Evolutionary conservation across 768 basidiomycete species (phyloP).

Genomic region (Pisolithus albus): DNA sequence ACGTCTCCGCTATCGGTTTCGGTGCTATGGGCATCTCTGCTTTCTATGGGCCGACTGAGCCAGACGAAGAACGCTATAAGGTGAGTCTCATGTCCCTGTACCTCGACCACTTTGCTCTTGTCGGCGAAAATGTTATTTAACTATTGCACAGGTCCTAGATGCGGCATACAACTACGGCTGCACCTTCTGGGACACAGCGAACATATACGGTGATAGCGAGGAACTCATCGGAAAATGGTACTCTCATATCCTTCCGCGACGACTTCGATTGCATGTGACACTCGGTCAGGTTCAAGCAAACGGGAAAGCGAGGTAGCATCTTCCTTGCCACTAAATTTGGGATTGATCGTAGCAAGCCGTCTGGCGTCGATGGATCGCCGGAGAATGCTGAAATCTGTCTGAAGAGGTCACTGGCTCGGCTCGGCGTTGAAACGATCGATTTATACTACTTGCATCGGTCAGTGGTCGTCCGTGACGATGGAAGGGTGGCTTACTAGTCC

Average conservation of each 20-base stretch:
- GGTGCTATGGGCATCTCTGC: conserved; percentile 55
- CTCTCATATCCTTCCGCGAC: not conserved
- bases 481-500: not conserved
- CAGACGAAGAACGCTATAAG: conserved; percentile 57
- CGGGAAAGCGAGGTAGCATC: conserved; percentile 40
- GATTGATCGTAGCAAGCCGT: conserved; percentile 18
- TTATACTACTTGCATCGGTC: conserved; percentile 41
- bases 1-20: conserved; percentile 49
- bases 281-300: conserved; percentile 37
- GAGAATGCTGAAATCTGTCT: conserved; percentile 35
- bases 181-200: conserved; percentile 43
- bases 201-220: conserved; percentile 38
- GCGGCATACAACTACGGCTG: conserved; percentile 34
- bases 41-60: conserved; percentile 36
- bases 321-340: conserved; percentile 63
- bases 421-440: conserved; percentile 39
- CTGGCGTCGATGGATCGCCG: conserved; percentile 30
- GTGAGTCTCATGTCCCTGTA: conserved; percentile 21
- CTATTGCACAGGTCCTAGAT: conserved; percentile 33
- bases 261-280: not conserved
- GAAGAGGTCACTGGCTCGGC: conserved; percentile 33
- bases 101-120: not conserved
- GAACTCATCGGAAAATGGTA: conserved; percentile 41
- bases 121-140: not conserved
- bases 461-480: not conserved